Percentiles rank a stretch among this genome's conserved stretches.
These are phyloP conservation scores for Aspergillus udagawae DNA, from an alignment of 2,329 filamentous ascomycete genomes.

Conservation along the genomic window DNA sequence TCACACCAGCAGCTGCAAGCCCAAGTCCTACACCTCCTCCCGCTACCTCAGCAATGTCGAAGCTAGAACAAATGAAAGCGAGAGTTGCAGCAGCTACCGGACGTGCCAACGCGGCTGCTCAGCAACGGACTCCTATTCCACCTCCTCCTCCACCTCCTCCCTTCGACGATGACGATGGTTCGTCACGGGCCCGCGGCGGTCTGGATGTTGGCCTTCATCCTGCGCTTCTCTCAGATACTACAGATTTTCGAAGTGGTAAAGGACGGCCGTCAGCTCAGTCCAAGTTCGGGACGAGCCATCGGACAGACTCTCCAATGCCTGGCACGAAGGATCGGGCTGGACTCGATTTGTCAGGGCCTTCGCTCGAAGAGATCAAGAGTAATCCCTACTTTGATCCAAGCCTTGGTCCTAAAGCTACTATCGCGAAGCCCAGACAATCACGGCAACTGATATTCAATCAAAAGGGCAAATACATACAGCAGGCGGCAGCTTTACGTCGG, in stretches of 20 bases:
- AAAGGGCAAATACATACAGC: constrained; percentile 95
- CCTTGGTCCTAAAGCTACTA: constrained; percentile 55
- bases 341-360: constrained; percentile 56
- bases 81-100: constrained; percentile 71
- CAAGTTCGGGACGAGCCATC: constrained; percentile 51
- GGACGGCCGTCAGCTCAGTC: constrained; percentile 44
- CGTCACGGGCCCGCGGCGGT: constrained; percentile 57
- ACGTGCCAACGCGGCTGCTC: constrained; percentile 39
- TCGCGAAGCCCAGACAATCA: constrained; percentile 62
- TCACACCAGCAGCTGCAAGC: constrained; percentile 30
- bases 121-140: constrained; percentile 41
- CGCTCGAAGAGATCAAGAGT: constrained; percentile 55
- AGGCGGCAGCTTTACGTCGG: constrained; percentile 81
- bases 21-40: constrained; percentile 32
- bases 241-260: constrained; percentile 42
- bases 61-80: constrained; percentile 73
- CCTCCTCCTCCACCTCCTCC: constrained; percentile 39
- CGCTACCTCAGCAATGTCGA: constrained; percentile 51
- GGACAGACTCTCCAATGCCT: constrained; percentile 41
- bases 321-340: constrained; percentile 45
- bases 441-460: constrained; percentile 85
- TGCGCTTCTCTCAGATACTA: constrained; percentile 56
- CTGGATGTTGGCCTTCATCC: constrained; percentile 75
- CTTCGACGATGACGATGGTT: constrained; percentile 49
- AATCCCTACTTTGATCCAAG: constrained; percentile 83